Conservation (phyloP, 352 stramenopile species). For the Globisporangium abappressorium region DNA sequence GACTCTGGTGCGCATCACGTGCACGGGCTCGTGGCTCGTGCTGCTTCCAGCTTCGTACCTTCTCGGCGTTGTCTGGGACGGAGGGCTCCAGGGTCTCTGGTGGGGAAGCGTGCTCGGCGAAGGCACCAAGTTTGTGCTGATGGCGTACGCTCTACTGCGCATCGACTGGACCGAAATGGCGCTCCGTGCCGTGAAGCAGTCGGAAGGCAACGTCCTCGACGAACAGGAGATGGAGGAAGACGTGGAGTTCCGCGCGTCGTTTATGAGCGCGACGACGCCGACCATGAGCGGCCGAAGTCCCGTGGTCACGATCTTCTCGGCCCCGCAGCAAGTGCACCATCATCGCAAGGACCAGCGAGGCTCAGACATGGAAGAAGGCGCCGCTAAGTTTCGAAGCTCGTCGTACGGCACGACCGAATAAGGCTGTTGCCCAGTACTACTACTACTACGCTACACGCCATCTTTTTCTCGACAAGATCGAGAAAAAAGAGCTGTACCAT, state of each 20-base stretch:
- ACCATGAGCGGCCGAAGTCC: slow-evolving; percentile 57
- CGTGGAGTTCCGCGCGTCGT: slow-evolving; percentile 52
- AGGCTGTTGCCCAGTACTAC: not conserved
- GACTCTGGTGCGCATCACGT: slow-evolving; percentile 70
- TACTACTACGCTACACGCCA: not conserved
- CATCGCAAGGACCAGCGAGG: slow-evolving; percentile 21
- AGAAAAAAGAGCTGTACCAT: not conserved
- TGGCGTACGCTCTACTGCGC: slow-evolving; percentile 46
- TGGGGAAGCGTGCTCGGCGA: slow-evolving; percentile 74
- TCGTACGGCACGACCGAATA: slow-evolving; percentile 24
- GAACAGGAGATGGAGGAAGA: slow-evolving; percentile 62
- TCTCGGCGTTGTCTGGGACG: slow-evolving; percentile 46
- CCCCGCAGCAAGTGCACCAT: slow-evolving; percentile 45
- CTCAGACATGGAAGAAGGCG: slow-evolving; percentile 19
- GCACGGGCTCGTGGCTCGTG: slow-evolving; percentile 64
- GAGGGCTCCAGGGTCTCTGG: slow-evolving; percentile 65
- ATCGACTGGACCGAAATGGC: slow-evolving; percentile 78
- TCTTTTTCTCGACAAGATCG: not conserved
- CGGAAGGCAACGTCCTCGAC: slow-evolving; percentile 50
- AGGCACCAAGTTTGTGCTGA: slow-evolving; percentile 66
- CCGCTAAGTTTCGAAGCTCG: slow-evolving; percentile 9
- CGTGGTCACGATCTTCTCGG: slow-evolving; percentile 57
- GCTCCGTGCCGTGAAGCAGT: slow-evolving; percentile 55
- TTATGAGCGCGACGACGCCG: slow-evolving; percentile 56
- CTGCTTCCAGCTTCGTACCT: slow-evolving; percentile 63